Conservation (phyloP, 1,284 basidiomycete genomes). For the Apiotrichum brassicae region DNA sequence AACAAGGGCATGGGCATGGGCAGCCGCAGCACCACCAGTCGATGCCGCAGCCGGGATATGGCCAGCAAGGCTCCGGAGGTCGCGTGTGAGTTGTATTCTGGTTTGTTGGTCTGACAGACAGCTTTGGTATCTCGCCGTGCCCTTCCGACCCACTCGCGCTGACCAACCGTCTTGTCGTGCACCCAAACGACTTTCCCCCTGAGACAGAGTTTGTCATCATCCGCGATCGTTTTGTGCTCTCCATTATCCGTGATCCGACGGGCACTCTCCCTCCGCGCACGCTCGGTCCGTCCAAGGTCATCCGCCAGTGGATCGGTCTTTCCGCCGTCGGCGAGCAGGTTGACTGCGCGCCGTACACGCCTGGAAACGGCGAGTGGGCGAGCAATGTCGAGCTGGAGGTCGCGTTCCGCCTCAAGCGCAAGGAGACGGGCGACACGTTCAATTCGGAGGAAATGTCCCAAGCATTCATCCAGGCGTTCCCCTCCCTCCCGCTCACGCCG, state of each 20-base stretch:
- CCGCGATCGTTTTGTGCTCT: slow-evolving; percentile 62
- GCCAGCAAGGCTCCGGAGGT: slow-evolving; percentile 11
- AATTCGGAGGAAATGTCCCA: slow-evolving; percentile 77
- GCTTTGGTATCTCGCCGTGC: slow-evolving; percentile 46
- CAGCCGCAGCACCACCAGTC: neutral
- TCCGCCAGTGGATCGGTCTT: slow-evolving; percentile 76
- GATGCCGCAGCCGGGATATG: neutral
- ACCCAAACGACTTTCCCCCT: slow-evolving; percentile 62
- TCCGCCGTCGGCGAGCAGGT: slow-evolving; percentile 71
- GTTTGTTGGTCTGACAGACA: slow-evolving; percentile 2
- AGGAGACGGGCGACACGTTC: slow-evolving; percentile 65
- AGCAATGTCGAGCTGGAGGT: slow-evolving; percentile 72
- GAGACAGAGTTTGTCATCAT: slow-evolving; percentile 67
- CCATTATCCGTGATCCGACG: slow-evolving; percentile 68
- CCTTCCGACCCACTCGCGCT: slow-evolving; percentile 58
- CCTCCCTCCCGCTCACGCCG: slow-evolving; percentile 52
- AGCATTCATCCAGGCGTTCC: slow-evolving; percentile 71
- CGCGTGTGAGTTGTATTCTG: slow-evolving; percentile 27
- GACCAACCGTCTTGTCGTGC: slow-evolving; percentile 73
- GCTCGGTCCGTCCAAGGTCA: slow-evolving; percentile 53
- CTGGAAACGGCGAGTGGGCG: slow-evolving; percentile 61
- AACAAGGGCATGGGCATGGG: neutral
- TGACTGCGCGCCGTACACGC: slow-evolving; percentile 60
- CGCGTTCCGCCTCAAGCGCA: slow-evolving; percentile 61
- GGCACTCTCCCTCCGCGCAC: slow-evolving; percentile 58